Evolutionary conservation across 2,329 filamentous ascomycete genomes (phyloP).

Genomic region (Zasmidium citrigriseum): DNA sequence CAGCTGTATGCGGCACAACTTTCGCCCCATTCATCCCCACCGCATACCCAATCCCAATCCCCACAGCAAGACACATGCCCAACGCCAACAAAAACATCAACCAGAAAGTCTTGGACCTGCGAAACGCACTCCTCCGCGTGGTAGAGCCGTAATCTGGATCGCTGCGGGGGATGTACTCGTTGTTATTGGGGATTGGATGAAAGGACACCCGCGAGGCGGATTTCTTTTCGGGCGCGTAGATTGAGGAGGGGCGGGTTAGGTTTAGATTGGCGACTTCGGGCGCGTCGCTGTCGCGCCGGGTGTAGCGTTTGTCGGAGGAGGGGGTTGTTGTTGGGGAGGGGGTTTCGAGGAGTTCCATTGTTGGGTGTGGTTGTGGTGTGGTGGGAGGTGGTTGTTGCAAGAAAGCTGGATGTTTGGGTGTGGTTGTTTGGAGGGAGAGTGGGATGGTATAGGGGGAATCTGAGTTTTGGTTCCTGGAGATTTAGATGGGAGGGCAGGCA

Average conservation of each 20-base stretch:
- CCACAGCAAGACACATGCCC: not conserved
- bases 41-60: conserved; percentile 7
- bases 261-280: not conserved
- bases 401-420: not conserved
- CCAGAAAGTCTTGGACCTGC: not conserved
- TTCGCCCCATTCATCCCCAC: not conserved
- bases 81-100: not conserved
- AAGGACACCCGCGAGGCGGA: not conserved
- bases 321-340: not conserved
- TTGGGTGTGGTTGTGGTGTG: not conserved
- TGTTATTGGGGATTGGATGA: not conserved
- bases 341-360: not conserved
- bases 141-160: not conserved
- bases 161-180: not conserved
- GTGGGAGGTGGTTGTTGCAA: not conserved
- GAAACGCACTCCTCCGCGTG: not conserved
- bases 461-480: not conserved
- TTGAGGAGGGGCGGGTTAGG: not conserved
- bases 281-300: conserved; percentile 2
- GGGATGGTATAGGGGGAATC: not conserved
- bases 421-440: not conserved
- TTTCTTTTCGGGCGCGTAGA: not conserved
- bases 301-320: not conserved
- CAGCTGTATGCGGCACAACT: not conserved
- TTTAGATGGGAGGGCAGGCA: not conserved